These are phyloP conservation scores for Xylaria digitata DNA, from an alignment of 2,329 filamentous ascomycete species.

Conservation along the genomic window DNA sequence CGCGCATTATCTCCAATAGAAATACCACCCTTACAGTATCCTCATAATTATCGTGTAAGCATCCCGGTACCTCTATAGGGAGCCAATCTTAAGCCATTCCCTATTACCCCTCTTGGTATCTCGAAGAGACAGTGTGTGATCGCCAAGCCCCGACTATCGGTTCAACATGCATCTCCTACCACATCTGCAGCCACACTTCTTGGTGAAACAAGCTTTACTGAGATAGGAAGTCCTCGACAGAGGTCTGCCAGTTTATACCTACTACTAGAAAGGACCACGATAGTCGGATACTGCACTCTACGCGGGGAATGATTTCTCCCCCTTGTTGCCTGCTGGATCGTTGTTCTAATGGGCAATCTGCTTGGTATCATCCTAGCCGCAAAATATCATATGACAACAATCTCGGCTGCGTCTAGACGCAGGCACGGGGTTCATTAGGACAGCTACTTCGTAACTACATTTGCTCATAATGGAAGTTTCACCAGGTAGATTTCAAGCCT, in stretches of 20 bases:
- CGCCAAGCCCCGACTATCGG: conserved; percentile 21
- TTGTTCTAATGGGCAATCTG: background rate
- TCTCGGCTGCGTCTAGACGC: conserved; percentile 9
- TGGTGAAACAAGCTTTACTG: conserved; percentile 8
- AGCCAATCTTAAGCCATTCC: conserved; percentile 8
- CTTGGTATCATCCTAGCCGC: background rate
- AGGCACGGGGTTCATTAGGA: conserved; percentile 10
- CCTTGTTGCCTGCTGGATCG: conserved; percentile 4
- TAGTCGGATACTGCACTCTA: conserved; percentile 1
- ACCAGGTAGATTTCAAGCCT: conserved; percentile 4
- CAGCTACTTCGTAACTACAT: conserved; percentile 22
- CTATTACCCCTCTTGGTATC: background rate
- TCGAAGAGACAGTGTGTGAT: conserved; percentile 1
- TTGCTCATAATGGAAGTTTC: conserved; percentile 24
- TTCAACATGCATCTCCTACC: background rate
- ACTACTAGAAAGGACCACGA: background rate
- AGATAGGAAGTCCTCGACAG: conserved; percentile 10
- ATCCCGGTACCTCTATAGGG: conserved; percentile 6
- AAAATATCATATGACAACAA: background rate
- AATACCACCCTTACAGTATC: conserved; percentile 29
- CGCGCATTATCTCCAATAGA: conserved; percentile 12
- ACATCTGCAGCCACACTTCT: conserved; percentile 19
- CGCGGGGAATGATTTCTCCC: conserved; percentile 9
- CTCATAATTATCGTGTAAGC: conserved; percentile 29
- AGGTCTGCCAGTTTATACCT: background rate